Base-by-base conservation (phyloP, 1,284 basidiomycete species). In the Marasmius sp. region DNA sequence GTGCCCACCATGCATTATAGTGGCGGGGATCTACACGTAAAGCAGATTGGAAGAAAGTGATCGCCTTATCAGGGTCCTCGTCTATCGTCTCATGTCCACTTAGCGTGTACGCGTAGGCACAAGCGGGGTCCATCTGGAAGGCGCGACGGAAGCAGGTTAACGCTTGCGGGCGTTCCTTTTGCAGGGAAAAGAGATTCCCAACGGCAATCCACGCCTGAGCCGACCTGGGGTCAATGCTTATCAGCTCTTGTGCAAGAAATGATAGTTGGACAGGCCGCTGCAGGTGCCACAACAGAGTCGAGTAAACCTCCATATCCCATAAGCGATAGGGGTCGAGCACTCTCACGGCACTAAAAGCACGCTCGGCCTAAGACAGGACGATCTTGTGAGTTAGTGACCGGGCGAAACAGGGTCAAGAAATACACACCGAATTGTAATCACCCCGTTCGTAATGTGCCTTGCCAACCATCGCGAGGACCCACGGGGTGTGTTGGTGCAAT, bases 81-180 rank as follows among this genome's bases (percentile, higher is more conserved):
- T 97, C 92, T 67, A 96, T 87, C 49, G 90, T 92, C 81, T 98
- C 95, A 76, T 97, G 95, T 52, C 96, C 95, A 70, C 93, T 94
- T 64, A 98, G 80, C 22, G 94, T 97, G 79, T 93, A 95, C 61
- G 94, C 94, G 74, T 97, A 97, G 62, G 94, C 92, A 77, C 91
- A 94, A 9, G 83, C 82, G 9, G 92, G 87, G 72, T 94, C 93
- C 70, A 96, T 76, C 74, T 93, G 88, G 20, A 89, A 85, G 50
- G 95, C 95, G 61, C 95, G 87, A 61, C 89, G 84, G 77, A 98
- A 98, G 79, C 94, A 97, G 70, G 92, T 88, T 76, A 97, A 78
- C 11, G 96, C 95, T 70, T 97, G 92, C 55, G 90, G 82, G 69
- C 94, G 91, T 70, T 97, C 94, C 74, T 94, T 94, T 73, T 95